Evolutionary conservation across 176 grass and related monocot species (phyloP).

Genomic region (Musa schizocarpa): DNA sequence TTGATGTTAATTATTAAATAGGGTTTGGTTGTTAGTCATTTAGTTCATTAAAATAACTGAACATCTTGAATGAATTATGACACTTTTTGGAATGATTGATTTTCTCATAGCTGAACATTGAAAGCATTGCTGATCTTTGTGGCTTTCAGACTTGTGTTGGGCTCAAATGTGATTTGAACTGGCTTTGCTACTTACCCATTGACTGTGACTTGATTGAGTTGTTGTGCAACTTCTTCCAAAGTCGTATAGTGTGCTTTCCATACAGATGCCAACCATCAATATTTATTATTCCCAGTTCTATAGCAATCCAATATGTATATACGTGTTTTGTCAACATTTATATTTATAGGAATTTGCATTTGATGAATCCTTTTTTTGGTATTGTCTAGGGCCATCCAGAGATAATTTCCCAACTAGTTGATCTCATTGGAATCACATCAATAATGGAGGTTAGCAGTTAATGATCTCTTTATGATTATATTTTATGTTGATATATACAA

Average conservation of each 20-base stretch:
- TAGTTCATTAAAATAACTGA: no score
- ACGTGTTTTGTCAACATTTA: neutral
- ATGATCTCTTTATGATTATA: conserved; percentile 9
- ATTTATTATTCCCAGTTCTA: neutral
- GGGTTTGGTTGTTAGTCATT: no score
- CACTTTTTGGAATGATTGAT: no score
- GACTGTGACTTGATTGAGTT: neutral
- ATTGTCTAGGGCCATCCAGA: conserved; percentile 62
- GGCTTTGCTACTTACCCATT: no score
- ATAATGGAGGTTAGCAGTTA: conserved; percentile 65
- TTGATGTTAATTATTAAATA: no score
- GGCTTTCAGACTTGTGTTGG: no score
- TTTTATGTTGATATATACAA: neutral
- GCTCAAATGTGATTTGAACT: no score
- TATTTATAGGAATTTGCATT: conserved; percentile 1
- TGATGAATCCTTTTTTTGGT: conserved; percentile 1
- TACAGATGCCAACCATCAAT: neutral
- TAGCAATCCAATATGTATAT: conserved; percentile 2
- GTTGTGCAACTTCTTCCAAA: neutral
- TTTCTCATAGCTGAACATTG: no score
- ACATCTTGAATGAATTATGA: no score
- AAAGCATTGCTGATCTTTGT: no score
- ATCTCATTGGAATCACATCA: conserved; percentile 94
- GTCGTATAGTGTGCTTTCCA: neutral
- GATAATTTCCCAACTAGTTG: conserved; percentile 83